Evolutionary conservation across 257 asterid genomes (phyloP).

Genomic region (Anisodus acutangulus): DNA sequence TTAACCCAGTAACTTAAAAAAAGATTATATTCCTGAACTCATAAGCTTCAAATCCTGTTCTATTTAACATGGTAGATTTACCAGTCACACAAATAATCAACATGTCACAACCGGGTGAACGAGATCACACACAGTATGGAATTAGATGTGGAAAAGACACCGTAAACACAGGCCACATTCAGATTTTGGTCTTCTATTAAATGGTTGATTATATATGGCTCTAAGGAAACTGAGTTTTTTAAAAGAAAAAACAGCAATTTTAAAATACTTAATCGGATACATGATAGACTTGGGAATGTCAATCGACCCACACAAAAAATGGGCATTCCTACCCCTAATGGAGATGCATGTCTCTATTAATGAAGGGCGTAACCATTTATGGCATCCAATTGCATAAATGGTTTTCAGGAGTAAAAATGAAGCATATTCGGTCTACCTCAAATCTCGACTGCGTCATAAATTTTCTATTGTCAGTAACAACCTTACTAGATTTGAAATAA

Average conservation of each 20-base stretch:
- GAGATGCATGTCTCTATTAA: slow-evolving; percentile 14
- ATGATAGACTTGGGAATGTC: not conserved
- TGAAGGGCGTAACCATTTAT: not conserved
- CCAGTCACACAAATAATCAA: not conserved
- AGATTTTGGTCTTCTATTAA: not conserved
- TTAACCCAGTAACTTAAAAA: too few relatives aligned
- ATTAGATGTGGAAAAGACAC: slow-evolving; percentile 3
- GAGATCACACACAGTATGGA: not conserved
- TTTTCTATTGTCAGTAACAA: not conserved
- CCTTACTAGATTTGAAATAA: not conserved
- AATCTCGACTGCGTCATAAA: not conserved
- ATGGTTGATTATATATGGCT: not conserved
- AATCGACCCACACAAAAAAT: not conserved
- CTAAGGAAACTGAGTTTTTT: not conserved
- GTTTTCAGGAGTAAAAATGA: not conserved
- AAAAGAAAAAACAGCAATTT: not conserved
- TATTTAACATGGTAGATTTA: not conserved
- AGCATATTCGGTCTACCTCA: not conserved
- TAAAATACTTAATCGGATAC: not conserved
- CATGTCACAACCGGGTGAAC: not conserved
- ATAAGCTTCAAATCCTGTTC: too few relatives aligned
- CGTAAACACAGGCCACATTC: not conserved
- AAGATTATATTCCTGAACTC: too few relatives aligned
- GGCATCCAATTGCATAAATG: slow-evolving; percentile 21
- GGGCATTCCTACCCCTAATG: not conserved